phyloP scores from a whole-genome alignment of 768 basidiomycete genomes.

The Russula brevipes region DNA sequence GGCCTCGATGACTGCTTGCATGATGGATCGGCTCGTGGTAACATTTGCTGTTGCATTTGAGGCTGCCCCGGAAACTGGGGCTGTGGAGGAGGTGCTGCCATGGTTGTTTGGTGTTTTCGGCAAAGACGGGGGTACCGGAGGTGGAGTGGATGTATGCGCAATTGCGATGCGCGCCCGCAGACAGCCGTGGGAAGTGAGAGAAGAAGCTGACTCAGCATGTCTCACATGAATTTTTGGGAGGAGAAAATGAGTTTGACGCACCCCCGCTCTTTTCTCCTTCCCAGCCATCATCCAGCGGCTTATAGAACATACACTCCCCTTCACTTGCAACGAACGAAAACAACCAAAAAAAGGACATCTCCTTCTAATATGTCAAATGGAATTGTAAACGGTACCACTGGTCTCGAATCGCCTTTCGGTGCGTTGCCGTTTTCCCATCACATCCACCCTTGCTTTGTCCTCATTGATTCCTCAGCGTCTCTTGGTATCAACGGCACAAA shows the following conservation, averaged over 20 bases:
- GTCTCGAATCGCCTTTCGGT: slow-evolving; percentile 71
- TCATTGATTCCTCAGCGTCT: slow-evolving; percentile 45
- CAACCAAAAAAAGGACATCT: slow-evolving; percentile 24
- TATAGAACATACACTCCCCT: slow-evolving; percentile 33
- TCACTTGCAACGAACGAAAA: slow-evolving; percentile 11
- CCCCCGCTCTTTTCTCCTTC: slow-evolving; percentile 26
- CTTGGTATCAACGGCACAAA: slow-evolving; percentile 65
- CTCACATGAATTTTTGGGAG: slow-evolving; percentile 22
- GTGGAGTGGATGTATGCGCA: not conserved
- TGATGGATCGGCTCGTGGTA: slow-evolving; percentile 58
- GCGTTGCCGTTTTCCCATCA: slow-evolving; percentile 8
- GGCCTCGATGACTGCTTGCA: slow-evolving; percentile 74
- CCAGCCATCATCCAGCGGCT: slow-evolving; percentile 35
- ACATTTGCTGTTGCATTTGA: slow-evolving; percentile 38
- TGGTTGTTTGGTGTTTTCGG: slow-evolving; percentile 29
- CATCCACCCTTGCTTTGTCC: not conserved
- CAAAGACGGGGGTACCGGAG: not conserved
- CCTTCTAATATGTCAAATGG: slow-evolving; percentile 82
- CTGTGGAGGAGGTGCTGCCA: slow-evolving; percentile 31
- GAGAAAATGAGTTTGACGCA: not conserved
- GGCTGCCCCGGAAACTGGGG: slow-evolving; percentile 30
- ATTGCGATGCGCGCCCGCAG: too few species aligned
- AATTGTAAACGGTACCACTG: slow-evolving; percentile 72
- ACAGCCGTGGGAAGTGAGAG: not conserved
- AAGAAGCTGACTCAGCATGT: slow-evolving; percentile 22